These are phyloP conservation scores for Coniochaeta prunicola DNA, from an alignment of 2,329 filamentous ascomycete species.

Conservation along the genomic window DNA sequence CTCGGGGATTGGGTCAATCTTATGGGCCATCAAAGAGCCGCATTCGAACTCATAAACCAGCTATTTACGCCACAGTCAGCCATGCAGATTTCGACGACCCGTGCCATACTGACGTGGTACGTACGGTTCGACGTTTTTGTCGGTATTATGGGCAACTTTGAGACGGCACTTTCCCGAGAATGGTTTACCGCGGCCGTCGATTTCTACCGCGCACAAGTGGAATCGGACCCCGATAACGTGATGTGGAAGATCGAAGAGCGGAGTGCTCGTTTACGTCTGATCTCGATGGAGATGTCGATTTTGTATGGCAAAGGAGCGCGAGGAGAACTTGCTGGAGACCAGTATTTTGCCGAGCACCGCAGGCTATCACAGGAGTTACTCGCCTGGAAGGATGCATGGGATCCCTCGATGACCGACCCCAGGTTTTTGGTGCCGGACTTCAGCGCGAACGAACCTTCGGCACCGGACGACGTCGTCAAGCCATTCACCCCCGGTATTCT, in stretches of 20 bases:
- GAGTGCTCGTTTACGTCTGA: constrained; percentile 59
- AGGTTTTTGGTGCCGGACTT: constrained; percentile 59
- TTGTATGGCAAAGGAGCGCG: constrained; percentile 64
- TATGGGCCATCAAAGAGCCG: constrained; percentile 86
- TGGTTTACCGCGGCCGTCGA: constrained; percentile 67
- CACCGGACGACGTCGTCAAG: constrained; percentile 62
- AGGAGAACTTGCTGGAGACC: constrained; percentile 54
- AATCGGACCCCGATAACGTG: constrained; percentile 54
- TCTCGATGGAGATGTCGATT: constrained; percentile 73
- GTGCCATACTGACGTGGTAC: constrained; percentile 82
- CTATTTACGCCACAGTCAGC: constrained; percentile 72
- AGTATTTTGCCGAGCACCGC: constrained; percentile 57
- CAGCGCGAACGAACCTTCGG: constrained; percentile 40
- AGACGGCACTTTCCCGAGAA: constrained; percentile 63
- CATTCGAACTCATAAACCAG: constrained; percentile 69
- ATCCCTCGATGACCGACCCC: constrained; percentile 50
- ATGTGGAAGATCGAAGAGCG: constrained; percentile 60
- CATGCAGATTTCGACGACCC: constrained; percentile 61
- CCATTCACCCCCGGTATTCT: constrained; percentile 65
- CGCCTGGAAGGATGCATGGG: constrained; percentile 44
- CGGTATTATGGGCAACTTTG: constrained; percentile 73
- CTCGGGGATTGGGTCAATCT: constrained; percentile 94
- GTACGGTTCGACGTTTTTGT: constrained; percentile 80
- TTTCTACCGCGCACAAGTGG: constrained; percentile 53
- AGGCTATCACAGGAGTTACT: constrained; percentile 38